phyloP scores from a whole-genome alignment of 1,139 yeast species.

The Suhomyces wounanorum region DNA sequence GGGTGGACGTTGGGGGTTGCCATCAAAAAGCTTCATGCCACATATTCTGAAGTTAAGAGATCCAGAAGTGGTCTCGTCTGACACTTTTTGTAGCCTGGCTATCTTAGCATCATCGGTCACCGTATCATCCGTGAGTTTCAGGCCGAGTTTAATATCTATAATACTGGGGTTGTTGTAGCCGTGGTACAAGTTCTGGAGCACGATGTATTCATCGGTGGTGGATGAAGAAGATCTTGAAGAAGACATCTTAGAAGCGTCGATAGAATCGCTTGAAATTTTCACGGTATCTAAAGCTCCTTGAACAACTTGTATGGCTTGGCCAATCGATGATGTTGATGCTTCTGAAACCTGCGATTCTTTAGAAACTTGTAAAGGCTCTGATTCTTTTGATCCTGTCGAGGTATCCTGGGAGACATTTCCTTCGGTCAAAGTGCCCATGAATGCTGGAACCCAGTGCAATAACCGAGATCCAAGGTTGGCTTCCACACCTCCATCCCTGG shows the following conservation, averaged over 20 bases:
- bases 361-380: too few species aligned
- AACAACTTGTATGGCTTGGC: too few species aligned
- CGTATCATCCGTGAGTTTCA: slow-evolving; percentile 62
- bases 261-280: background rate
- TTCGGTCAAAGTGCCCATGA: slow-evolving; percentile 38
- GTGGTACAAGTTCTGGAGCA: slow-evolving; percentile 68
- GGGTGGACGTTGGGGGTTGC: slow-evolving; percentile 2
- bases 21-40: slow-evolving; percentile 71
- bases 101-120: slow-evolving; percentile 59
- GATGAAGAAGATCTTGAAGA: background rate
- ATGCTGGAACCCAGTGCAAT: slow-evolving; percentile 55
- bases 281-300: background rate
- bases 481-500: slow-evolving; percentile 8
- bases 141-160: slow-evolving; percentile 82
- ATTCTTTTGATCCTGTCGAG: background rate
- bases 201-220: slow-evolving; percentile 45
- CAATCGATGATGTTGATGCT: too few species aligned
- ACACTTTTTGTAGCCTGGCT: slow-evolving; percentile 61
- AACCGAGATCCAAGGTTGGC: slow-evolving; percentile 39
- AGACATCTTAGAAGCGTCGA: background rate
- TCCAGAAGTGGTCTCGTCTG: slow-evolving; percentile 78
- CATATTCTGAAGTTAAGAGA: slow-evolving; percentile 73
- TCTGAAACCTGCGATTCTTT: too few species aligned
- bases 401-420: background rate
- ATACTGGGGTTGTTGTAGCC: slow-evolving; percentile 71